Base-by-base conservation (phyloP, 2,329 filamentous ascomycete species). In the Ilyonectria destructans region DNA sequence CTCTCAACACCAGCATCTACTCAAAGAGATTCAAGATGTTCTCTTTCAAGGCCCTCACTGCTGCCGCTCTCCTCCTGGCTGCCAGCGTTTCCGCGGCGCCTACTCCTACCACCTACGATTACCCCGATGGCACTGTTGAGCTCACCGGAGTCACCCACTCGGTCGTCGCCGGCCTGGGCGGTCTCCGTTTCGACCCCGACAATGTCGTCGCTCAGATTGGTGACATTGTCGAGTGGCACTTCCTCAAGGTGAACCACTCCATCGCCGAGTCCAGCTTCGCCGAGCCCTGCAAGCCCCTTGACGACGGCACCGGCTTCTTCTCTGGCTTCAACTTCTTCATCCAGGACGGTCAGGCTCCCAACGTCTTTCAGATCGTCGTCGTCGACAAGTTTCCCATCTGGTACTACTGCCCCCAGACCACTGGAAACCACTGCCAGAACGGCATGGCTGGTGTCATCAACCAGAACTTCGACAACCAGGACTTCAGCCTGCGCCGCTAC, bases 171-270 rank as follows among this genome's bases (percentile, higher is more conserved):
- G 85, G 84, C 64, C 81, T 79, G 5, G 80, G 78, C 29, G 83
- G 83, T 51, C 82, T 89, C 35, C 76, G 75, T 56, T 90, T 89
- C 77, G 81, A 83, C 56, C 88, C 88, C 1, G 80, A 85, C 68
- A 84, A 82, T 69, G 79, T 88, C 46, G 82, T 82, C 3, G 88
- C 87, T 19, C 77, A 80, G 12, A 65, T 83, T 8, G 87, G 87
- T 66, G 85, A 88, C 67, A 70, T 85, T 4, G 76, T 90, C 65
- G 86, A 89, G 79, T 90, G 85, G 81, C 84, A 86, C 74, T 89
- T 86, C 81, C 84, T 83, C 69, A 83, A 87, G 9, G 75, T 71
- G 65, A 87, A 85, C 79, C 87, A 89, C 82, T 83, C 83, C 19
- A 80, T 89, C 48, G 81, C 73, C 2, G 79, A 84, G 75, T 83